phyloP scores from a whole-genome alignment of 495 filamentous ascomycete species.

The Clohesyomyces aquaticus region DNA sequence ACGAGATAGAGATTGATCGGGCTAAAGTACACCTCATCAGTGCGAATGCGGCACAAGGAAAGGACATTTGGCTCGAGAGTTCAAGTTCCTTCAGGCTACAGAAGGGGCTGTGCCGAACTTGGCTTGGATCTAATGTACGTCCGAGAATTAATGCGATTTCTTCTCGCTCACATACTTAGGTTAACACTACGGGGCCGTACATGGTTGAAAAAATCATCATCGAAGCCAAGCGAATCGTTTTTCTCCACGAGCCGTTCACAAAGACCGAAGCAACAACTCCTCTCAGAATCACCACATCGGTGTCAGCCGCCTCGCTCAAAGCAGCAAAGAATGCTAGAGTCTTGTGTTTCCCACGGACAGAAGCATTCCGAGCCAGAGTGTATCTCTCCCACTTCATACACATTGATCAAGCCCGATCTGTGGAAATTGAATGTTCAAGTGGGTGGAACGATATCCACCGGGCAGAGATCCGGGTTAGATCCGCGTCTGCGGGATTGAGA shows the following conservation, averaged over 20 bases:
- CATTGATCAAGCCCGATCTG: constrained; percentile 72
- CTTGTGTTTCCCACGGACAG: constrained; percentile 55
- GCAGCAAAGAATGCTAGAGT: constrained; percentile 54
- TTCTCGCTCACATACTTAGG: constrained; percentile 44
- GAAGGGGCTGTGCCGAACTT: constrained; percentile 58
- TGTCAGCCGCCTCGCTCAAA: constrained; percentile 45
- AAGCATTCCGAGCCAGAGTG: constrained; percentile 56
- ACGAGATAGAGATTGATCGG: constrained; percentile 67
- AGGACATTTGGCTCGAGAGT: constrained; percentile 69
- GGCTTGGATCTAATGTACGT: constrained; percentile 57
- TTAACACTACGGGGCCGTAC: constrained; percentile 74
- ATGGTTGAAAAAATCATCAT: constrained; percentile 74
- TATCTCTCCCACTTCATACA: constrained; percentile 63
- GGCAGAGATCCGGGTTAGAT: constrained; percentile 72
- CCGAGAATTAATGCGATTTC: neutral
- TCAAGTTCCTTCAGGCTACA: constrained; percentile 51
- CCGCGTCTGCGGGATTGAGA: constrained; percentile 85
- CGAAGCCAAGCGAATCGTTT: constrained; percentile 66
- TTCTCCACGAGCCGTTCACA: constrained; percentile 61
- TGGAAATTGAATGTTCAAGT: constrained; percentile 73
- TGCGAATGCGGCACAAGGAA: constrained; percentile 51
- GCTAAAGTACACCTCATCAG: constrained; percentile 68
- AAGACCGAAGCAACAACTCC: constrained; percentile 42
- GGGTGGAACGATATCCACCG: constrained; percentile 76
- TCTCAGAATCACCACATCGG: constrained; percentile 44